Base-by-base conservation (phyloP, 2,329 filamentous ascomycete species). In the Rutstroemia sp. region DNA sequence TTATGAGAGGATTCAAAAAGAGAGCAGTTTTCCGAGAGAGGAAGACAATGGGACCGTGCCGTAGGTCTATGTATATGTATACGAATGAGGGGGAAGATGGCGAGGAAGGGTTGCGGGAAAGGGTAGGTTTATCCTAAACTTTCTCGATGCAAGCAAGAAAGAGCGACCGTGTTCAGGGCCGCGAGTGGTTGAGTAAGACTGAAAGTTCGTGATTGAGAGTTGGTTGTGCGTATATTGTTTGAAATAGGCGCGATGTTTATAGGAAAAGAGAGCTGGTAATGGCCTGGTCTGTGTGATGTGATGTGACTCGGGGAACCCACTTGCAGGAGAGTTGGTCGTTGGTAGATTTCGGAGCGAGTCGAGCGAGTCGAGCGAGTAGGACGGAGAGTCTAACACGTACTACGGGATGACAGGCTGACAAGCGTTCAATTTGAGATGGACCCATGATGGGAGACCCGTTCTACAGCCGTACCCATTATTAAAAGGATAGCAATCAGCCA, bases 221-320 rank as follows among this genome's bases (percentile, higher is more conserved):
- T 52, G 50, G 38, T 30, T 45, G 9, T 51, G 38, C 21, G 27
- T 27, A 25, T 44, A 8, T 42, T 27, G 12, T 50, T 19, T 21
- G 38, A 25, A 42, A 55, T 56, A 56, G 17, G 54, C 54, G 54
- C 54, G 45, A 51, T 56, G 54, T 56, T 51, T 51, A 56, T 51
- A 45, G 21, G 39, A 48, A 25, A 14, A n/a, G 45, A 16, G 21
- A 34, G 9, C 9, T 34, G 30, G 9, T 4, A 34, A 19, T 19
- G 19, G 19, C 19, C 19, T 19, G 19, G 19, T 19, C 19, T 34
- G 30, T 34, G 30, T 12, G 30, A 34, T 34, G 30, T 12, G 52
- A 42, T 50, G 52, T 55, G 52, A 55, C 21, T 21, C 34, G 27
- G 41, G 30, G 30, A 34, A 34, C 30, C 30, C 30, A 46, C 19